Evolutionary conservation across 2,329 filamentous ascomycete species (phyloP).

Genomic region (Colletotrichum lentis): DNA sequence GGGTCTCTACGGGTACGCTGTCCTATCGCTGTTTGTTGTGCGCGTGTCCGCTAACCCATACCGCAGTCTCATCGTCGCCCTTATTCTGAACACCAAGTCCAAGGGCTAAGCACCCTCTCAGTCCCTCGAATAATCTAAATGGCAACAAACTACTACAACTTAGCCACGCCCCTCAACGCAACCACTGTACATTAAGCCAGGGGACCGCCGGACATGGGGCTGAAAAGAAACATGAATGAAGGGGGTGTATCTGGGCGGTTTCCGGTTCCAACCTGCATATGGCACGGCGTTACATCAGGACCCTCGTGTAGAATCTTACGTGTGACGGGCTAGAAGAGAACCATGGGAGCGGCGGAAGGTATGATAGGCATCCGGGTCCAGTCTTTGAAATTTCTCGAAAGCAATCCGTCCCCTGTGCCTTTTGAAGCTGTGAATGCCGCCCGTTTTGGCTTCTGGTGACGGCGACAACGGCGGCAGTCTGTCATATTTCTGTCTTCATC

Average conservation of each 20-base stretch:
- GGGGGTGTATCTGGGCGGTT: constrained; percentile 32
- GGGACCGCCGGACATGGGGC: constrained; percentile 26
- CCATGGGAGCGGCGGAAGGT: constrained; percentile 28
- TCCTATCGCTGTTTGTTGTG: no score
- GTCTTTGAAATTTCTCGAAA: constrained; percentile 34
- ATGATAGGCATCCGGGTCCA: constrained; percentile 32
- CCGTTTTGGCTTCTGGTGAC: background rate
- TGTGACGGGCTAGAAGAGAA: constrained; percentile 39
- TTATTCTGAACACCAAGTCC: constrained; percentile 91
- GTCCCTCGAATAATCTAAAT: constrained; percentile 11
- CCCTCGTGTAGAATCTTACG: constrained; percentile 47
- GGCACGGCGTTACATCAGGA: constrained; percentile 50
- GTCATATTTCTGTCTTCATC: background rate
- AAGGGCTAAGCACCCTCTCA: constrained; percentile 57
- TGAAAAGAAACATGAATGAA: constrained; percentile 31
- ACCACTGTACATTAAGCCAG: constrained; percentile 37
- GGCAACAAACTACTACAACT: constrained; percentile 16
- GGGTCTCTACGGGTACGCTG: constrained; percentile 88
- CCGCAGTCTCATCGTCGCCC: constrained; percentile 83
- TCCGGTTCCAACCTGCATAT: constrained; percentile 44
- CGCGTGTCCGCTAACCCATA: background rate
- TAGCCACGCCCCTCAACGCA: constrained; percentile 27
- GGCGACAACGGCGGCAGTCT: background rate
- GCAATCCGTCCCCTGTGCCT: background rate
- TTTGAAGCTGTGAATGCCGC: background rate